A percentile compares a stretch with the other conserved stretches of the same genome.
phyloP scores from a whole-genome alignment of 345 rosid genomes.

The Dipteronia dyeriana region DNA sequence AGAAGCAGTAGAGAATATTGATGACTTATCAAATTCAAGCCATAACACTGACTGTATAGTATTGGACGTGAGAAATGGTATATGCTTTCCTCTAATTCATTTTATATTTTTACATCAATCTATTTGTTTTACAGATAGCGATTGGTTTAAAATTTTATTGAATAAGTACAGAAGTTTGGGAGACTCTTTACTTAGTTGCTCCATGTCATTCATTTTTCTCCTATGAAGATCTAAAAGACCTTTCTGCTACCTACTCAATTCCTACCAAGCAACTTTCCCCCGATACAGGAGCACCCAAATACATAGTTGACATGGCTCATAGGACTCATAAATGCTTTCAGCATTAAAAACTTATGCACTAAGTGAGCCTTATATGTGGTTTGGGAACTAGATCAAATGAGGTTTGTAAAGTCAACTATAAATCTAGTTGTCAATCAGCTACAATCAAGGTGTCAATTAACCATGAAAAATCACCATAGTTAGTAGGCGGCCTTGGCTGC shows the following conservation, averaged over 20 bases:
- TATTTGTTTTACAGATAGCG: neutral
- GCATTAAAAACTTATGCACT: neutral
- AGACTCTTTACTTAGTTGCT: neutral
- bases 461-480: no score
- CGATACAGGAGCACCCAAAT: neutral
- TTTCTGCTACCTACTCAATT: neutral
- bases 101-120: neutral
- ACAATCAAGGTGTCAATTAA: no score
- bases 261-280: neutral
- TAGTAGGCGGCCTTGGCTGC: no score
- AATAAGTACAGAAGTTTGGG: neutral
- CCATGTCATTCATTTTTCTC: neutral
- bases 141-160: neutral
- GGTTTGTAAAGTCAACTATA: neutral
- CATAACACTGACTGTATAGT: conserved; percentile 45
- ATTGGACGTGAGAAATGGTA: conserved; percentile 93
- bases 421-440: no score
- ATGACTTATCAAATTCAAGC: conserved; percentile 33
- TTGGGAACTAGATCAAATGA: no score
- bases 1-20: conserved; percentile 37
- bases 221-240: neutral
- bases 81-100: neutral
- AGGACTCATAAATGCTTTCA: neutral
- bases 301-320: neutral
- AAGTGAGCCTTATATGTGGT: no score